Base-by-base conservation (phyloP, 2,329 filamentous ascomycete genomes). In the Bipolaris victoriae region DNA sequence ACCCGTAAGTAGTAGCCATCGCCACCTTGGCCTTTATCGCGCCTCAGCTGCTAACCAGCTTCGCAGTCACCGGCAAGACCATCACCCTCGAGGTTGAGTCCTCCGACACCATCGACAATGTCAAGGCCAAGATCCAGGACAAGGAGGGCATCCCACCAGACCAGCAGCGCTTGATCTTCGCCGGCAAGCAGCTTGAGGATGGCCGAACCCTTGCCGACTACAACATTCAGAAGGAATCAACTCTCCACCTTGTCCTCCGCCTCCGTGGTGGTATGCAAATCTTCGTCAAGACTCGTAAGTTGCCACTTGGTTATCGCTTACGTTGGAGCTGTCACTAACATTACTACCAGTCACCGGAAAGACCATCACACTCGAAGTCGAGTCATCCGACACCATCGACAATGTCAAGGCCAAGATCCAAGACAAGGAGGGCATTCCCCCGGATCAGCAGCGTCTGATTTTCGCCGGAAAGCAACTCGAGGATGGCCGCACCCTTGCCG, bases 101-200 rank as follows among this genome's bases (percentile, higher is more conserved):
- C 22, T 91, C 87, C 1, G 92, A 96, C 72, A 96, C 92, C 49
- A 96, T 96, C 81, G 92, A 96, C 84, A 97, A 97, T 65, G 93
- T 97, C 47, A 97, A 97, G 88, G 87, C 85, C 61, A 97, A 97
- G 86, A 97, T 97, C 44, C 93, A 97, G 79, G 93, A 97, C 76
- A 97, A 97, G 87, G 93, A 97, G 79, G 93, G 93, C 45, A 97
- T 97, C 57, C 94, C 94, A 43, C 94, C 94, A 6, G 94, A 97
- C 77, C 94, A 98, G 80, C 94, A 98, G 83, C 94, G 94, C 70
- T 79, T 98, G 71, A 97, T 97, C 78, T 98, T 97, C 70, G 94
- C 94, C 43, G 94, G 93, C 64, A 97, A 97, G 85, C 93, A 97
- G 78, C 89, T 97, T 3, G 94, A 98, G 79, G 94, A 98, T 70